phyloP scores from a whole-genome alignment of 345 rosid species.

The Eucalyptus sp. region DNA sequence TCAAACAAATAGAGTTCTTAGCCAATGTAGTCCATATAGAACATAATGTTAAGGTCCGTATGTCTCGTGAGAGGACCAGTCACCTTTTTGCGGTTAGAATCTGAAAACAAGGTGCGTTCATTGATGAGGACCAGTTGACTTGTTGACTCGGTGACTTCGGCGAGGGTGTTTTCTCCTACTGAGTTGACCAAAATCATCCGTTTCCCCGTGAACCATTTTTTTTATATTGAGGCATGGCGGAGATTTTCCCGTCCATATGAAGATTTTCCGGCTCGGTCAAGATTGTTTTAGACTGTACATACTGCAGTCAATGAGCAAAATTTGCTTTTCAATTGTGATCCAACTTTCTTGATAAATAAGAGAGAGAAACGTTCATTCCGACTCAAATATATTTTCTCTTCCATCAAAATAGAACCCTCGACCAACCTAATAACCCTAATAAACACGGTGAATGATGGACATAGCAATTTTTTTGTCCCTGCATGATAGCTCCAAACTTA shows the following conservation, averaged over 20 bases:
- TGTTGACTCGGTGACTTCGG: neutral
- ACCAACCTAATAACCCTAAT: fast-evolving
- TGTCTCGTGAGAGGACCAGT: neutral
- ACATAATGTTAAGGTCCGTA: neutral
- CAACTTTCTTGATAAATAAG: neutral
- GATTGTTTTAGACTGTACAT: neutral
- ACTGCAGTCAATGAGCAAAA: neutral
- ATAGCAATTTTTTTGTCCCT: neutral
- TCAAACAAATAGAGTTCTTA: no score
- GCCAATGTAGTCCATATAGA: neutral
- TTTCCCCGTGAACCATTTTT: neutral
- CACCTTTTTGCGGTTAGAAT: neutral
- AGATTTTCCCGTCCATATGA: neutral
- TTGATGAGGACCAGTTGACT: neutral
- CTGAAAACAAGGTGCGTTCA: neutral
- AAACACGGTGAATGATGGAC: neutral
- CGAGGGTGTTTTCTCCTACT: neutral
- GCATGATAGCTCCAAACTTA: neutral
- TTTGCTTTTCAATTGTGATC: neutral
- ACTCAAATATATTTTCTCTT: neutral
- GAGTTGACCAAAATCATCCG: neutral
- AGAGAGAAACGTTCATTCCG: neutral
- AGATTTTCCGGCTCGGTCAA: neutral
- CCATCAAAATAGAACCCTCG: no score
- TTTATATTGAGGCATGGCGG: no score